A percentile compares a stretch with the other conserved stretches of the same genome.
Evolutionary conservation across 768 basidiomycete species (phyloP).

Genomic region (Mycena haematopus): DNA sequence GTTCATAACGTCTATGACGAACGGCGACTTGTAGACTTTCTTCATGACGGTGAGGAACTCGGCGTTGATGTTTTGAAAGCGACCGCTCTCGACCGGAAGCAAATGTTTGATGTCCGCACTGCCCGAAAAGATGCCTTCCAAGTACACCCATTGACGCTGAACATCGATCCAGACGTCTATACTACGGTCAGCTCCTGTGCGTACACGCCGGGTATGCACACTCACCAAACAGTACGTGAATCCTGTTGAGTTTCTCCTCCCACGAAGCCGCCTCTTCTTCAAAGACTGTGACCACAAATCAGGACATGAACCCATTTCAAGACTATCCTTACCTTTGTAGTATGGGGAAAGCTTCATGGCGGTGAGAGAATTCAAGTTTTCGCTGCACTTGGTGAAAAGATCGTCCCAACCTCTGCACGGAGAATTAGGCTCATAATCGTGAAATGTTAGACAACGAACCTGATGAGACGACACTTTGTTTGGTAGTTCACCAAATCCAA

Average conservation of each 20-base stretch:
- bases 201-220: slow-evolving; percentile 21
- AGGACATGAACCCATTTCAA: neutral
- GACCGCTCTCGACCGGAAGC: slow-evolving; percentile 94
- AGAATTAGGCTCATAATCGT: slow-evolving; percentile 13
- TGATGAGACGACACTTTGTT: slow-evolving; percentile 96
- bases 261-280: slow-evolving; percentile 93
- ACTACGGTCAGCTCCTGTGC: neutral
- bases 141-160: slow-evolving; percentile 99
- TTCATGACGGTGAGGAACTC: slow-evolving; percentile 99
- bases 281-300: slow-evolving; percentile 60
- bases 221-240: slow-evolving; percentile 94
- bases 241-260: slow-evolving; percentile 96
- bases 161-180: slow-evolving; percentile 99
- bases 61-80: slow-evolving; percentile 98
- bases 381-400: slow-evolving; percentile 94
- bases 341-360: slow-evolving; percentile 99
- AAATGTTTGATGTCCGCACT: slow-evolving; percentile 99
- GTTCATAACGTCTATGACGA: slow-evolving; percentile 95
- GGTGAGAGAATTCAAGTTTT: slow-evolving; percentile 93
- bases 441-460: slow-evolving; percentile 44
- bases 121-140: slow-evolving; percentile 99
- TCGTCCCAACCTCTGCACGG: slow-evolving; percentile 90
- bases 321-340: slow-evolving; percentile 76
- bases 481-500: slow-evolving; percentile 98
- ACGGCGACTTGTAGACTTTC: slow-evolving; percentile 99